Percentiles rank a stretch among this genome's conserved stretches.
Conservation (phyloP, 768 basidiomycete species). For the Erythrobasidium yunnanense region DNA sequence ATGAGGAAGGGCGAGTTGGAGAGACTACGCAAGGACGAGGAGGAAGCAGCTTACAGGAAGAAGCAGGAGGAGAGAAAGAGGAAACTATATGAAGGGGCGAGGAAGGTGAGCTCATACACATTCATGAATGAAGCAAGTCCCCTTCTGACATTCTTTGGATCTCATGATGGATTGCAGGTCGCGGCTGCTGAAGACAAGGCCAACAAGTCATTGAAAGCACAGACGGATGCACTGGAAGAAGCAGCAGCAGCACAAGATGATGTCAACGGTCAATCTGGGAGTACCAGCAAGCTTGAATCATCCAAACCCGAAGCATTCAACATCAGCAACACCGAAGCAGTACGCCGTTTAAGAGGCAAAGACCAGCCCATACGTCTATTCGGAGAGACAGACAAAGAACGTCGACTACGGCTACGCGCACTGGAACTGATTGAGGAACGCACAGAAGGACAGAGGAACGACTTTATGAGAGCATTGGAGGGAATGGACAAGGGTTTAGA, state of each 20-base stretch:
- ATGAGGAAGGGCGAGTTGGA: slow-evolving; percentile 86
- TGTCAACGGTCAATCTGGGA: background rate
- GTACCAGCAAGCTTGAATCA: too few species aligned
- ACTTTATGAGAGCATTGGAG: slow-evolving; percentile 56
- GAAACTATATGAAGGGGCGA: slow-evolving; percentile 38
- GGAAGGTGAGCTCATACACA: slow-evolving; percentile 32
- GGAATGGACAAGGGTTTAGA: slow-evolving; percentile 52
- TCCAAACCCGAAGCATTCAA: slow-evolving; percentile 52
- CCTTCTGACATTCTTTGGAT: background rate
- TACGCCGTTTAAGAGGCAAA: slow-evolving; percentile 75
- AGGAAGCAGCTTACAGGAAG: slow-evolving; percentile 45
- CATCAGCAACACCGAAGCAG: slow-evolving; percentile 83
- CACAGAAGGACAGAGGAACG: slow-evolving; percentile 66
- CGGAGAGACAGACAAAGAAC: slow-evolving; percentile 87
- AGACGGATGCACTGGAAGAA: background rate
- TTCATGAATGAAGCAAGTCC: background rate
- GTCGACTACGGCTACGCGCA: slow-evolving; percentile 75
- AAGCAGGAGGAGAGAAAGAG: slow-evolving; percentile 45
- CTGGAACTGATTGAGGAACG: slow-evolving; percentile 86
- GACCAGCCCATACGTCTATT: slow-evolving; percentile 92
- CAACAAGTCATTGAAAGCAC: background rate
- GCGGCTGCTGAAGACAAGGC: slow-evolving; percentile 15
- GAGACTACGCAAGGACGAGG: slow-evolving; percentile 50
- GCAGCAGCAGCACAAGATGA: background rate
- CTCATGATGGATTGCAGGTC: slow-evolving; percentile 17